Base-by-base conservation (phyloP, 1,139 yeast genomes). In the Williopsis jadinii region DNA sequence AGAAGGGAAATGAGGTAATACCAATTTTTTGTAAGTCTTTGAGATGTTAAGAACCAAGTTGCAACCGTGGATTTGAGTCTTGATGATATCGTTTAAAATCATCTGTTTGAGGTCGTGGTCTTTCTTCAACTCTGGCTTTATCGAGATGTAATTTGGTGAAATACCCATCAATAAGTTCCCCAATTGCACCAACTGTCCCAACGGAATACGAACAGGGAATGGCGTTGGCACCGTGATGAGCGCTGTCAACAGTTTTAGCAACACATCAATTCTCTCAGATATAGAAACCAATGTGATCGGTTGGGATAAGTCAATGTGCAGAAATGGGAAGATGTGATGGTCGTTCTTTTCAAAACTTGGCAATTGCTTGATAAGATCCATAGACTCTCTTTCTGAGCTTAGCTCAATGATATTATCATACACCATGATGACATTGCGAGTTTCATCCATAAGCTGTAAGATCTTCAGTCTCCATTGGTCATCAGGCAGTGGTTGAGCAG, bases 401-500 rank as follows among this genome's bases (percentile, higher is more conserved):
- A 80, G 56, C 42, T 76, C 80, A 47, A 84, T 61, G 44, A 82
- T 71, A 43, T 77, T 80, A 36, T 69, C 68, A 54, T 79, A 82
- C 28, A 84, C 60, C 14, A 66, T 55, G 15, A 80, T 54, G 12
- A 78, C 70, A 9, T 78, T 75, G 34, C 71, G 69, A 35, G 73
- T 61, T 53, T 83, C 86, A 67, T 57, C 43, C 66, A 62, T 35
- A 50, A 63, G 41, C 47, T 60, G 43, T 62, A 68, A 51, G 55
- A 71, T 41, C 36, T 66, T 64, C 3, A 56, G 43, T 49, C 68
- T 64, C 84, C 84, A 80, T 46, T 68, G 61, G 31, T 62, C 68
- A 51, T 66, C 70, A 13, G 58, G 67, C 24, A 59, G 54, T 3
- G 61, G 44, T 37, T 51, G 56, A 13, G 44, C 36, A 24, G 52